phyloP scores from a whole-genome alignment of 495 filamentous ascomycete species.

The Penicillium verhagenii region DNA sequence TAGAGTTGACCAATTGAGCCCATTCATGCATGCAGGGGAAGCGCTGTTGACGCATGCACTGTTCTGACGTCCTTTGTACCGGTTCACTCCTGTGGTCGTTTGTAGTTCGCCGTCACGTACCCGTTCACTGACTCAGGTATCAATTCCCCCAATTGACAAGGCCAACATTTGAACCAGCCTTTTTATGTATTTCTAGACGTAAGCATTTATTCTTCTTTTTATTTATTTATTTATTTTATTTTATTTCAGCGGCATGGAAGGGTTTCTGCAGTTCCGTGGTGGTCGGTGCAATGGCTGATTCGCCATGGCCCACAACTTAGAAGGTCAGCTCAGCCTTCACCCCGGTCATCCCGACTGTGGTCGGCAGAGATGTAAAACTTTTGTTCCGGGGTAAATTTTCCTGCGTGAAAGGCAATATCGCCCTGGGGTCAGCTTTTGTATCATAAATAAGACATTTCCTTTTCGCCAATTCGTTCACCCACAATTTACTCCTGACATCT shows the following conservation, averaged over 20 bases:
- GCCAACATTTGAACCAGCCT: no score
- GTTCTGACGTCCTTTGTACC: background rate
- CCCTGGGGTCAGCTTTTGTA: background rate
- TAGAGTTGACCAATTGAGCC: background rate
- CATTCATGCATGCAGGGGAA: background rate
- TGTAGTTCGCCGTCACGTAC: background rate
- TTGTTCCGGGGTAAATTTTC: background rate
- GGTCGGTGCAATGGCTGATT: background rate
- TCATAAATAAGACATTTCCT: background rate
- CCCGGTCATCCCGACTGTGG: slow-evolving; percentile 23
- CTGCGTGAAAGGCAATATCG: background rate
- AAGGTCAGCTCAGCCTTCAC: background rate
- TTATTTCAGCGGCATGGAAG: background rate
- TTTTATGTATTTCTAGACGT: no score
- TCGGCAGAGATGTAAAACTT: slow-evolving; percentile 1
- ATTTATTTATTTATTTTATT: no score
- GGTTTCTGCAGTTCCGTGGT: background rate
- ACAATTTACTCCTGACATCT: background rate
- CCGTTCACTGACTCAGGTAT: background rate
- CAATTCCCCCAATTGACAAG: no score
- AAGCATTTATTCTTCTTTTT: no score
- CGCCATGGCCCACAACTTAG: background rate
- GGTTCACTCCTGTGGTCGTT: background rate
- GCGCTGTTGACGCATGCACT: background rate
- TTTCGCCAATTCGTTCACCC: background rate